Conservation (phyloP, 2,329 filamentous ascomycete species). For the Pseudogymnoascus sp. region DNA sequence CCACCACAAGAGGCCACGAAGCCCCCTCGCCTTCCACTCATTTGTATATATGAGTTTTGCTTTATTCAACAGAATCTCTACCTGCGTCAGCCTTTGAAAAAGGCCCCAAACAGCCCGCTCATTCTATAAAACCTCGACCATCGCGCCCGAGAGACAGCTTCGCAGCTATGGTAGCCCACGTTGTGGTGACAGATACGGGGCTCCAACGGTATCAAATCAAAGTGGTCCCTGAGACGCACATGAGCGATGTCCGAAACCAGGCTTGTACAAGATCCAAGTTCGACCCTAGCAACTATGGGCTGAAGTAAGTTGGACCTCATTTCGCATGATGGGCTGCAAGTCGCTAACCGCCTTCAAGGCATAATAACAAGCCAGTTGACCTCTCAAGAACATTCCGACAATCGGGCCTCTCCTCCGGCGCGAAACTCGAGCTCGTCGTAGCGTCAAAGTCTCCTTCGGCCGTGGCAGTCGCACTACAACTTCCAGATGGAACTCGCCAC, state of each 20-base stretch:
- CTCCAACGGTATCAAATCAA: conserved; percentile 74
- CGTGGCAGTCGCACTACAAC: conserved; percentile 81
- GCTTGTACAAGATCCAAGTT: conserved; percentile 69
- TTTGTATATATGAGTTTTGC: background rate
- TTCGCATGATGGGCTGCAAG: background rate
- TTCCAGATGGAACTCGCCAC: conserved; percentile 66
- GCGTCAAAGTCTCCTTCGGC: conserved; percentile 78
- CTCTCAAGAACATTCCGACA: conserved; percentile 78
- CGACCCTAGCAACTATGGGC: conserved; percentile 61
- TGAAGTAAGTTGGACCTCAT: conserved; percentile 57
- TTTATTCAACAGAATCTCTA: background rate
- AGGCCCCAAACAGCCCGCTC: background rate
- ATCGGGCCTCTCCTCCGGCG: conserved; percentile 73
- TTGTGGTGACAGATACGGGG: conserved; percentile 78
- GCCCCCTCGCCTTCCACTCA: background rate
- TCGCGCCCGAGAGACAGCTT: background rate
- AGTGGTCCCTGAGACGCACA: conserved; percentile 69
- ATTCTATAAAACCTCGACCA: background rate
- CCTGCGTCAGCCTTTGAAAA: background rate
- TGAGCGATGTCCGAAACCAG: conserved; percentile 80
- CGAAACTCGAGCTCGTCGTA: conserved; percentile 86
- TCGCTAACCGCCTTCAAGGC: conserved; percentile 38
- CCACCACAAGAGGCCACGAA: conserved; percentile 4
- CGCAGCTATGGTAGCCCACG: conserved; percentile 69
- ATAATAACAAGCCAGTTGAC: conserved; percentile 80